phyloP scores from a whole-genome alignment of 768 basidiomycete species.

The Lactarius psammicola region DNA sequence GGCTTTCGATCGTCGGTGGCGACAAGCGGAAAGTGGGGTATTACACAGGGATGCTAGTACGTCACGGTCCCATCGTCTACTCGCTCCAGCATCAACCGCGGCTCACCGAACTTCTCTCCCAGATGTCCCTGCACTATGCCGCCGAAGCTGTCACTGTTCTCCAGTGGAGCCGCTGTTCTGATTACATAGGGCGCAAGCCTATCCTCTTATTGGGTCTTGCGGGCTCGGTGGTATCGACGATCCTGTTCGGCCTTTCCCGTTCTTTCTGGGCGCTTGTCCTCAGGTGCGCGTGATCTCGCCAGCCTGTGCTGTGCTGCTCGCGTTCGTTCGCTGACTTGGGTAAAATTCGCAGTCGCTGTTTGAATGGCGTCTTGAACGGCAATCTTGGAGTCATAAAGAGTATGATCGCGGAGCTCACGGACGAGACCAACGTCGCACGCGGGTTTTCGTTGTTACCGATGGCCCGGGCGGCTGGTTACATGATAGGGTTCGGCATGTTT shows the following conservation, averaged over 20 bases:
- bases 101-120: background rate
- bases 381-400: slow-evolving; percentile 64
- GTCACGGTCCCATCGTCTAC: slow-evolving; percentile 30
- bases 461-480: slow-evolving; percentile 21
- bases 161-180: slow-evolving; percentile 48
- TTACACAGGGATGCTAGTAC: slow-evolving; percentile 49
- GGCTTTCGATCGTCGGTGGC: slow-evolving; percentile 43
- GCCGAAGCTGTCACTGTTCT: slow-evolving; percentile 46
- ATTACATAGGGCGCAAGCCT: slow-evolving; percentile 50
- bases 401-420: slow-evolving; percentile 64
- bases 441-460: slow-evolving; percentile 41
- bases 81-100: background rate
- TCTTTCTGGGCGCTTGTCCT: slow-evolving; percentile 37
- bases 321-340: background rate
- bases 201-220: slow-evolving; percentile 40
- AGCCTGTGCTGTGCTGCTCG: background rate
- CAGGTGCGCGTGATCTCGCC: slow-evolving; percentile 20
- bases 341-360: slow-evolving; percentile 8
- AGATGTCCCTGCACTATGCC: slow-evolving; percentile 50
- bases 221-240: slow-evolving; percentile 37
- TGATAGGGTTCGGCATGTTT: slow-evolving; percentile 11
- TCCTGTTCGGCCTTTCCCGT: slow-evolving; percentile 40
- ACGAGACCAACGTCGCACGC: slow-evolving; percentile 53
- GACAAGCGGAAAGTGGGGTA: slow-evolving; percentile 48
- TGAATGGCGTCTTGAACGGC: slow-evolving; percentile 22